A percentile compares a stretch with the other conserved stretches of the same genome.
Conservation (phyloP, 2,329 filamentous ascomycete genomes). For the Penicillium thymicola region DNA sequence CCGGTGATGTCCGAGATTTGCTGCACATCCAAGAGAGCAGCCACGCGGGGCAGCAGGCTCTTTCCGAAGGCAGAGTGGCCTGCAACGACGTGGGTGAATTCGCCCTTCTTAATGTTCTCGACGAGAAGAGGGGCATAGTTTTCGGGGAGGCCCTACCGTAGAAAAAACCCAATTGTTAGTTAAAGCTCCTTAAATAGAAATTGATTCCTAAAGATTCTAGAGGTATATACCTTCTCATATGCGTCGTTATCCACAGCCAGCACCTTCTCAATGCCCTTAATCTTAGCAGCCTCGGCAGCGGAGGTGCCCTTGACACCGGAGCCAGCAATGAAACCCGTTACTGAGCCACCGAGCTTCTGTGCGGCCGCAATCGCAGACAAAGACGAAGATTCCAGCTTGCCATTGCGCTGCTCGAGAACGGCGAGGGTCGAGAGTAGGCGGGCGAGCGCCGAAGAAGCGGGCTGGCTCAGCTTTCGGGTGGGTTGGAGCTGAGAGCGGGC, state of each 20-base stretch:
- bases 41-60: constrained; percentile 85
- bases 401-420: constrained; percentile 87
- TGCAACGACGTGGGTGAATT: constrained; percentile 86
- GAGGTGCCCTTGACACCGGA: constrained; percentile 66
- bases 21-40: constrained; percentile 85
- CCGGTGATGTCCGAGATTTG: constrained; percentile 88
- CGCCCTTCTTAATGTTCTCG: constrained; percentile 95
- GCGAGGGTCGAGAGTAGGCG: constrained; percentile 83
- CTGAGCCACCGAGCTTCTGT: constrained; percentile 75
- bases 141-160: constrained; percentile 73
- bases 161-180: not conserved
- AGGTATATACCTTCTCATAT: constrained; percentile 75
- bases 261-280: constrained; percentile 87
- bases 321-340: constrained; percentile 87
- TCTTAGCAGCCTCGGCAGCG: constrained; percentile 81
- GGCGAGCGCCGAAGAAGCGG: constrained; percentile 56
- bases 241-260: constrained; percentile 81
- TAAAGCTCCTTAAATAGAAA: not conserved
- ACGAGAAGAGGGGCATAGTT: constrained; percentile 90
- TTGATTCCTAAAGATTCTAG: not conserved
- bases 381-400: constrained; percentile 77
- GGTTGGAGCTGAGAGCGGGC: constrained; percentile 47
- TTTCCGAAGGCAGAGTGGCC: constrained; percentile 96
- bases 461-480: constrained; percentile 40
- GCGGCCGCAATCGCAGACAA: constrained; percentile 83